Conservation (phyloP, 225 moss, liverwort and hornwort genomes). For the Antitrichia curtipendula region DNA sequence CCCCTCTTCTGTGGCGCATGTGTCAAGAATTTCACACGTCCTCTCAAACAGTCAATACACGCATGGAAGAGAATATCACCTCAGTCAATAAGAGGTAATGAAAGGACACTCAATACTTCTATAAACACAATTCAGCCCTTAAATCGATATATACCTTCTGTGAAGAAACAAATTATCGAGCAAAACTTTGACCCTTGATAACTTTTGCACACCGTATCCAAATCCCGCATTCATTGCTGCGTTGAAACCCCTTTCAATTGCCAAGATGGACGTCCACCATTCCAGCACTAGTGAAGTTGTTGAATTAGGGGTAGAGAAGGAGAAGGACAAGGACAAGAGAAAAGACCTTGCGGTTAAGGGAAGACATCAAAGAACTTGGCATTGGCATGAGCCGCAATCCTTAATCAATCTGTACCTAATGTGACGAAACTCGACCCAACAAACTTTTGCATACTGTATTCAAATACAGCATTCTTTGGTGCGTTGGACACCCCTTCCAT, state of each 20-base stretch:
- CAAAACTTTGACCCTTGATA: background rate
- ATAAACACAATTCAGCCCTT: background rate
- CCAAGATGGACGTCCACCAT: background rate
- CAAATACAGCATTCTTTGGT: background rate
- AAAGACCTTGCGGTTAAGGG: slow-evolving; percentile 36
- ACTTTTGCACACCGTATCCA: background rate
- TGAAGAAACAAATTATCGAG: background rate
- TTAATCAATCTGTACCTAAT: background rate
- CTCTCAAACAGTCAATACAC: background rate
- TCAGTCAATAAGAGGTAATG: background rate
- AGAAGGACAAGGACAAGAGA: background rate
- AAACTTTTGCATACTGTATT: background rate
- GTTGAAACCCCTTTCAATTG: background rate
- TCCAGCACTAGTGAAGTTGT: background rate
- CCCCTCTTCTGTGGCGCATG: background rate
- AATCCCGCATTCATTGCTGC: background rate
- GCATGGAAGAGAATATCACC: background rate
- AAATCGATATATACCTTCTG: too few species aligned
- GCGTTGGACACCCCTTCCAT: background rate
- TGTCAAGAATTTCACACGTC: background rate
- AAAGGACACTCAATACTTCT: background rate
- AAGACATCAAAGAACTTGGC: background rate
- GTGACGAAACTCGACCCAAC: background rate
- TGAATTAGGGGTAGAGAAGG: background rate
- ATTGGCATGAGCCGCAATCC: slow-evolving; percentile 1